These are phyloP conservation scores for Cercospora canescens DNA, from an alignment of 2,329 filamentous ascomycete species.

Conservation along the genomic window DNA sequence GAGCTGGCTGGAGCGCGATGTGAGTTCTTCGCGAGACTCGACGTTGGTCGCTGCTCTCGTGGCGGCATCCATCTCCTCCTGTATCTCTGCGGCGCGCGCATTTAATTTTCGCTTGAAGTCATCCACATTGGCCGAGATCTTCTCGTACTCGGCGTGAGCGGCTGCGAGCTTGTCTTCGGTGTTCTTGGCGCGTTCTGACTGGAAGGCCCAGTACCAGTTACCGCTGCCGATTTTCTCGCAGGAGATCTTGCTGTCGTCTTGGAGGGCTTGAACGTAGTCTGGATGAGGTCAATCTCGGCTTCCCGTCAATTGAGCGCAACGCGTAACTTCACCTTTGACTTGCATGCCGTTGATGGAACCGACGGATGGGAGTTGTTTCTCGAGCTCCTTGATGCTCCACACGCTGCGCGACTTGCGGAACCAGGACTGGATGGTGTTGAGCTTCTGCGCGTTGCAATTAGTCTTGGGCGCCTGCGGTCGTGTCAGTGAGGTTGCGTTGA, in stretches of 20 bases:
- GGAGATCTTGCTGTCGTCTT: slow-evolving; percentile 61
- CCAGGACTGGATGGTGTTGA: slow-evolving; percentile 58
- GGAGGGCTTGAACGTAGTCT: slow-evolving; percentile 63
- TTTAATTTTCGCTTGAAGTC: slow-evolving; percentile 46
- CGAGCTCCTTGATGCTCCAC: slow-evolving; percentile 67
- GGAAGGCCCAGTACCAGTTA: slow-evolving; percentile 73
- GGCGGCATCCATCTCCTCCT: slow-evolving; percentile 41
- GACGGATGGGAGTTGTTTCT: slow-evolving; percentile 62
- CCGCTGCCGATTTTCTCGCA: slow-evolving; percentile 70
- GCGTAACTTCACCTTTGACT: slow-evolving; percentile 39
- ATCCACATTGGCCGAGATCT: slow-evolving; percentile 34
- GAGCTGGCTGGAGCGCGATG: slow-evolving; percentile 38
- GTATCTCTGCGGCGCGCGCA: slow-evolving; percentile 39
- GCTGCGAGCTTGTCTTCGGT: slow-evolving; percentile 42
- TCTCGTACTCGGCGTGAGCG: slow-evolving; percentile 41
- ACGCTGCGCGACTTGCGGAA: slow-evolving; percentile 61
- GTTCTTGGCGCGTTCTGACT: slow-evolving; percentile 56
- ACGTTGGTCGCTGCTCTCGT: slow-evolving; percentile 13
- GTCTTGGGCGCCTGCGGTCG: slow-evolving; percentile 52
- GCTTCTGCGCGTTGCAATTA: slow-evolving; percentile 58
- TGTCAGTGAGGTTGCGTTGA: slow-evolving; percentile 6
- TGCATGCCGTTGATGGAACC: slow-evolving; percentile 66
- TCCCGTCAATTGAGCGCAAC: too few species aligned
- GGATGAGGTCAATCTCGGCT: too few species aligned
- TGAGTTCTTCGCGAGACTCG: slow-evolving; percentile 40